phyloP scores from a whole-genome alignment of 805 yeast genomes.

The Millerago galiae region DNA sequence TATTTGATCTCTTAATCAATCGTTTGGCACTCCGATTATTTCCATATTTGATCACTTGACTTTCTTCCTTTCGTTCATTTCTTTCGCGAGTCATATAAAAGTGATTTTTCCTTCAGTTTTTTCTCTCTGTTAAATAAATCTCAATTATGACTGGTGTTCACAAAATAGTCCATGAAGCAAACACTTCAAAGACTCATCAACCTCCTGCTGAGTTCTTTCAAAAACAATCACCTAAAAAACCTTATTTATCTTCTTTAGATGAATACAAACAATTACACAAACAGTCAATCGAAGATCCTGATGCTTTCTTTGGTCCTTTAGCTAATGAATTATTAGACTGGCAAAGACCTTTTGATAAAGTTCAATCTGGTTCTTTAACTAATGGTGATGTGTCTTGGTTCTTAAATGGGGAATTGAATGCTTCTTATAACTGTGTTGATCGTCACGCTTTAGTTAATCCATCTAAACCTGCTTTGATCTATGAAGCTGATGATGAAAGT shows the following conservation, averaged over 20 bases:
- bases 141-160: conserved; percentile 20
- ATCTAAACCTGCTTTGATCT: conserved; percentile 74
- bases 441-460: conserved; percentile 90
- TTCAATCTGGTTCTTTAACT: conserved; percentile 49
- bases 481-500: conserved; percentile 88
- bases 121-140: background rate
- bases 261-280: conserved; percentile 66
- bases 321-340: conserved; percentile 72
- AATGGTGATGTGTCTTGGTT: conserved; percentile 92
- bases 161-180: conserved; percentile 35
- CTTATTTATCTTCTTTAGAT: conserved; percentile 33
- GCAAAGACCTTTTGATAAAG: conserved; percentile 72
- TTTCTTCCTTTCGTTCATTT: background rate
- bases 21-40: too few relatives aligned
- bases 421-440: conserved; percentile 90
- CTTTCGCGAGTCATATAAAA: background rate
- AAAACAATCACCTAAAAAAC: conserved; percentile 31
- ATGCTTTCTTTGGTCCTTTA: conserved; percentile 67
- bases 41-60: too few relatives aligned
- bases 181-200: conserved; percentile 25
- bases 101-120: background rate
- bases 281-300: conserved; percentile 76
- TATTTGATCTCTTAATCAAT: too few relatives aligned
- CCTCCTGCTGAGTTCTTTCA: conserved; percentile 33
- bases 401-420: conserved; percentile 87